Base-by-base conservation (phyloP, 768 basidiomycete species). In the Phanerodontia chrysosporium region DNA sequence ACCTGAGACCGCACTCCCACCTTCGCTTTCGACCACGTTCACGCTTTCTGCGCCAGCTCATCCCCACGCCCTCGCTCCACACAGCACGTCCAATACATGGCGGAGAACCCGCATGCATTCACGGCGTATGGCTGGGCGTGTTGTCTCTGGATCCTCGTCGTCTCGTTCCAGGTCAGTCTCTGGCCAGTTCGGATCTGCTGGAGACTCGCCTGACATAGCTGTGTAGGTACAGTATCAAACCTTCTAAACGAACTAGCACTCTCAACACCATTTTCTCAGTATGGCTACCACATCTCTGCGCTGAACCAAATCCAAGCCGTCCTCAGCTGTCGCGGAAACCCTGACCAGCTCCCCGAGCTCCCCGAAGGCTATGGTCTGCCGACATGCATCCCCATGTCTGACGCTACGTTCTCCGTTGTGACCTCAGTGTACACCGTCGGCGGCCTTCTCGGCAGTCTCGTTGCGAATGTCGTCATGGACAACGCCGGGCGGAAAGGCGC, bases 241-340 rank as follows among this genome's bases (percentile, higher is more conserved):
- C 49, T 27, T 32, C 13, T 14, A 3, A 16, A 7, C 44, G 7
- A 27, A 25, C 10, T 45, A 48, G 10, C 7, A 5, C 14, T 36
- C 35, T 45, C 13, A 46, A 12, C 18, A 2, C 12, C 32, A 48
- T 16, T 5, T n/a, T 44, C 10, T n/a, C 55, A 91, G 83, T 92
- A 92, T 74, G 95, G 94, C n/a, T 97, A 90, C 72, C 92, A 96
- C 71, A 91, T 94, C 44, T 90, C 93, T 1, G 87, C 87, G 16
- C 81, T 98, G 59, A 98, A 98, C 70, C 93, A 95, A 69, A 86
- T 95, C 25, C 86, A 92, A 67, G 81, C 80, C 4, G 84, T 87
- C 45, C 69, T 95, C 58, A 92, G 89, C 2, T 96, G 93, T 75
- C 80, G 80, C 52, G 62, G 27, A 3, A 49, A 57, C 44, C 24